A percentile compares a stretch with the other conserved stretches of the same genome.
phyloP scores from a whole-genome alignment of 495 filamentous ascomycete species.

The Pseudevernia furfuracea region DNA sequence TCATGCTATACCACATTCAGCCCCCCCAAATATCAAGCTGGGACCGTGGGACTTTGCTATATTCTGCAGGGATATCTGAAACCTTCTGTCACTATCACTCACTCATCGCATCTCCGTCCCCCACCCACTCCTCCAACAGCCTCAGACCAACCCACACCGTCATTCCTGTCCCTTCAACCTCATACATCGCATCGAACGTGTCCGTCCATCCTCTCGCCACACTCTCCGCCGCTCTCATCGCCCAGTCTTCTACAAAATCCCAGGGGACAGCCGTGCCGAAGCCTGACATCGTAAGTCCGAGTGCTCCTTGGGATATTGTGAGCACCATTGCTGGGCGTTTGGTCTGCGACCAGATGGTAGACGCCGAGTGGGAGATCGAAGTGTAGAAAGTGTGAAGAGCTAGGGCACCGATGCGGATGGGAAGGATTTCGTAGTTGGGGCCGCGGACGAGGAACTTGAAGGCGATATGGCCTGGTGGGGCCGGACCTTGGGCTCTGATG shows the following conservation, averaged over 20 bases:
- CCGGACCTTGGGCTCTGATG: background rate
- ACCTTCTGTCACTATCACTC: background rate
- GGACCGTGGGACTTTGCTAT: conserved; percentile 1
- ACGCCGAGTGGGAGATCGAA: background rate
- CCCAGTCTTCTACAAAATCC: background rate
- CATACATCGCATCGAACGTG: background rate
- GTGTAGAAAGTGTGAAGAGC: background rate
- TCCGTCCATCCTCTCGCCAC: background rate
- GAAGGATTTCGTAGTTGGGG: background rate
- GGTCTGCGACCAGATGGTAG: background rate
- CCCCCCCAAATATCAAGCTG: background rate
- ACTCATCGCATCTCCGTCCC: background rate
- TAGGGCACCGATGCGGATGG: background rate
- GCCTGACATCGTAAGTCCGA: background rate
- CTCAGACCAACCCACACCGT: background rate
- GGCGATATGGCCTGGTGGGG: background rate
- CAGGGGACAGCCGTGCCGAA: background rate
- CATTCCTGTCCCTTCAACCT: background rate
- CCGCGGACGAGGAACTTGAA: background rate
- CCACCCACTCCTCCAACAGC: background rate
- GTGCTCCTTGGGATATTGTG: background rate
- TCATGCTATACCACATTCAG: conserved; percentile 1
- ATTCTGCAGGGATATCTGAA: background rate
- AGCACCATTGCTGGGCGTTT: background rate
- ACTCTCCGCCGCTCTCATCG: background rate